These are phyloP conservation scores for Rubus parviflorus DNA, from an alignment of 306 rosid genomes.

Conservation along the genomic window DNA sequence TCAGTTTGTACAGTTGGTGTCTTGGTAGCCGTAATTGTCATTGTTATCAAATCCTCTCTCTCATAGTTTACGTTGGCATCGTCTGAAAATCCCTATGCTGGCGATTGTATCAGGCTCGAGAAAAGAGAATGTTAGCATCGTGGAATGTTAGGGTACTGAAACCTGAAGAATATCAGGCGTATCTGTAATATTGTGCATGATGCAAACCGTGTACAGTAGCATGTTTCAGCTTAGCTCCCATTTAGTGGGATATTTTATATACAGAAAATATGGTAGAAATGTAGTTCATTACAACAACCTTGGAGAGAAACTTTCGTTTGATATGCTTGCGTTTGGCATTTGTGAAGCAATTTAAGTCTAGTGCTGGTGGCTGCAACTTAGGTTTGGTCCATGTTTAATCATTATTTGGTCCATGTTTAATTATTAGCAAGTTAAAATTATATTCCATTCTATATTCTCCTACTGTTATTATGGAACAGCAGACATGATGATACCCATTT, in stretches of 20 bases:
- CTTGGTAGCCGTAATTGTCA: slow-evolving; percentile 32
- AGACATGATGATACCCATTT: not conserved
- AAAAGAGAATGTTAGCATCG: not conserved
- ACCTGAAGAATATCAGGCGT: slow-evolving; percentile 16
- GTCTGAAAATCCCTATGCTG: slow-evolving; percentile 17
- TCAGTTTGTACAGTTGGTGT: slow-evolving; percentile 49
- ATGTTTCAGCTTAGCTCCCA: slow-evolving; percentile 6
- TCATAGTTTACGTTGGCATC: slow-evolving; percentile 9
- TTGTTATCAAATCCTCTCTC: slow-evolving; percentile 28
- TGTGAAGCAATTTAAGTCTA: not conserved
- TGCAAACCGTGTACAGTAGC: not conserved
- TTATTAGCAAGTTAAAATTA: not conserved
- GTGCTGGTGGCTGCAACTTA: not conserved
- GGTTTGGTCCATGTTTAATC: not conserved
- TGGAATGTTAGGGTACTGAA: slow-evolving; percentile 19
- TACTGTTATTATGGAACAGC: not conserved
- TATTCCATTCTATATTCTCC: not conserved
- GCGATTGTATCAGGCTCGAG: slow-evolving; percentile 15
- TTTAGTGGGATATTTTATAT: slow-evolving; percentile 10
- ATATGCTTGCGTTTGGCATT: not conserved
- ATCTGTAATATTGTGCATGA: slow-evolving; percentile 21
- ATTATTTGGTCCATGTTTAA: not conserved
- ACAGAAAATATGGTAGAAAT: not conserved
- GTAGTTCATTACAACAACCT: not conserved
- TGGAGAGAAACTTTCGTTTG: not conserved